phyloP scores from a whole-genome alignment of 768 basidiomycete species.

The Kwoniella europaea region DNA sequence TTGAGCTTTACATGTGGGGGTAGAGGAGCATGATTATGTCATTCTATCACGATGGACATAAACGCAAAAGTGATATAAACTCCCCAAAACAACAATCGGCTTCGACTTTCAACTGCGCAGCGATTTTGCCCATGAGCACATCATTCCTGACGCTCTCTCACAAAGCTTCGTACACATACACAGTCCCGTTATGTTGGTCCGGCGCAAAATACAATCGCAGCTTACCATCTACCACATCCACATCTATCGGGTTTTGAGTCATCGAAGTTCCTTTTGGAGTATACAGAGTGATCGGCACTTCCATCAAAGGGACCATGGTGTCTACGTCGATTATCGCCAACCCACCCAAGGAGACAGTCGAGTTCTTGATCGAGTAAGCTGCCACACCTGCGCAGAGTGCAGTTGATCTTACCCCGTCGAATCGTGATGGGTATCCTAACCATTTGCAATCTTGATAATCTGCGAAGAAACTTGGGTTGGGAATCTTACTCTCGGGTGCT shows the following conservation, averaged over 20 bases:
- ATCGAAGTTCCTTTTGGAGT: not conserved
- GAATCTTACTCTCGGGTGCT: not conserved
- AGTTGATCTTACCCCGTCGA: constrained; percentile 4
- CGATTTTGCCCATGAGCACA: not conserved
- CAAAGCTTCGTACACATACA: not conserved
- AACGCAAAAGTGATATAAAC: too few species aligned
- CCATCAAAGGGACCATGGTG: constrained; percentile 25
- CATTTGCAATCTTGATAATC: constrained; percentile 35
- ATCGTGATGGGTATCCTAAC: constrained; percentile 22
- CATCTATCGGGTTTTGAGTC: constrained; percentile 16
- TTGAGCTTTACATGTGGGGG: too few species aligned
- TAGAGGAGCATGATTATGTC: too few species aligned
- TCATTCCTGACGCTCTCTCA: not conserved
- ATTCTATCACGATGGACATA: too few species aligned
- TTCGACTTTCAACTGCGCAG: not conserved
- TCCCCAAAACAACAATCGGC: too few species aligned
- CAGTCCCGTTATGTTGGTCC: constrained; percentile 2
- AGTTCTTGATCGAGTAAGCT: constrained; percentile 4
- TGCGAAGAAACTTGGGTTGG: constrained; percentile 5
- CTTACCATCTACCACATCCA: constrained; percentile 3
- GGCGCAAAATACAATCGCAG: constrained; percentile 5
- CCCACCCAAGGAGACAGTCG: constrained; percentile 22
- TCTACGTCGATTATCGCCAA: constrained; percentile 27
- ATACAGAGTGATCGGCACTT: constrained; percentile 11
- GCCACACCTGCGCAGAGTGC: constrained; percentile 30